A percentile compares a stretch with the other conserved stretches of the same genome.
These are phyloP conservation scores for Typha latifolia DNA, from an alignment of 176 grass and related monocot species.

Conservation along the genomic window DNA sequence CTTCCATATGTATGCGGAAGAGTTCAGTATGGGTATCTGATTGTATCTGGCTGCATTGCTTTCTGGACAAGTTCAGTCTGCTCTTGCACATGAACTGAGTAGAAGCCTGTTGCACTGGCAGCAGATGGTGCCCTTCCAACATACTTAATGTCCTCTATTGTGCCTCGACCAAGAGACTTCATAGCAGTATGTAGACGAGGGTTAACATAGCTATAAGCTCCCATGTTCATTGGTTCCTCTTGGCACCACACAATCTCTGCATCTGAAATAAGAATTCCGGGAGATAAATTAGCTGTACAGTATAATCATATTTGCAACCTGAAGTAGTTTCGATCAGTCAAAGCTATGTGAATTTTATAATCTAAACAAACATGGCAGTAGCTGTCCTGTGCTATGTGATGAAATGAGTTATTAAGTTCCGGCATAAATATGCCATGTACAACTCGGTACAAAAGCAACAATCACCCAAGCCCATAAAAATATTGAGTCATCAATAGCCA, in stretches of 20 bases:
- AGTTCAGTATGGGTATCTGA: constrained; percentile 1
- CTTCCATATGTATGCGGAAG: neutral
- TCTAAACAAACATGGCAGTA: too few relatives aligned
- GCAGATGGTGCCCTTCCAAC: constrained; percentile 19
- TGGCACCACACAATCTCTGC: constrained; percentile 25
- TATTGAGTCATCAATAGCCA: too few relatives aligned
- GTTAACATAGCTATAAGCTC: constrained; percentile 11
- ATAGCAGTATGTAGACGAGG: constrained; percentile 18
- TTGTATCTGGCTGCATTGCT: constrained; percentile 20
- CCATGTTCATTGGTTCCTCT: constrained; percentile 26
- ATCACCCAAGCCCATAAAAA: too few relatives aligned
- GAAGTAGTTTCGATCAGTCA: neutral
- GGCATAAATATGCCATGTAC: too few relatives aligned
- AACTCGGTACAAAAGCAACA: too few relatives aligned
- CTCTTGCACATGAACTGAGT: constrained; percentile 14
- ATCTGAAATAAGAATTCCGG: neutral
- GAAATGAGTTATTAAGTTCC: too few relatives aligned
- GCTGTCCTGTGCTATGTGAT: too few relatives aligned
- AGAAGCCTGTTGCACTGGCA: constrained; percentile 21
- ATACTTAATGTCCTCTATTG: constrained; percentile 15
- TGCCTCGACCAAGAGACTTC: neutral
- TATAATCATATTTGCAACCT: neutral
- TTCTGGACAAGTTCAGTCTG: constrained; percentile 17
- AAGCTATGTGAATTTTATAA: neutral
- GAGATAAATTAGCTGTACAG: neutral